Percentiles rank a stretch among this genome's conserved stretches.
Evolutionary conservation across 176 grass and related monocot genomes (phyloP).

Genomic region (Cenchrus americanus): DNA sequence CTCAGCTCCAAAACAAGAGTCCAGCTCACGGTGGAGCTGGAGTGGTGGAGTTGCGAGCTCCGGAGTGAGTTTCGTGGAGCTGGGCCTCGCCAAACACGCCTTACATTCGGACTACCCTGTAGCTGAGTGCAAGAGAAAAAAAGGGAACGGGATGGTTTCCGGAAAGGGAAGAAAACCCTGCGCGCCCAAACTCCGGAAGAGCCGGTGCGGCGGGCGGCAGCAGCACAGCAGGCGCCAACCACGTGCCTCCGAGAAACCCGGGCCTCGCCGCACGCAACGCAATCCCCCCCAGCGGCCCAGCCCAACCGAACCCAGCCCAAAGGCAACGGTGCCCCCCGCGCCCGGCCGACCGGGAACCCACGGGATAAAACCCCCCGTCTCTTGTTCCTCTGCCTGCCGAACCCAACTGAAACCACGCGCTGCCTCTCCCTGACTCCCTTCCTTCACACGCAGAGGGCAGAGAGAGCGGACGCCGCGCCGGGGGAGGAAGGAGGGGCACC

Average conservation of each 20-base stretch:
- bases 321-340: not conserved
- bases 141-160: too few relatives aligned
- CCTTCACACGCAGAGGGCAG: not conserved
- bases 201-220: not conserved
- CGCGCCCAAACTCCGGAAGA: not conserved
- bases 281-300: not conserved
- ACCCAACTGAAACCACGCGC: not conserved
- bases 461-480: not conserved
- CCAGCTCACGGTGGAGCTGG: too few relatives aligned
- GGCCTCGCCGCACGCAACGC: not conserved
- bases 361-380: not conserved
- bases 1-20: too few relatives aligned
- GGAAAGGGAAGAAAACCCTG: too few relatives aligned
- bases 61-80: too few relatives aligned
- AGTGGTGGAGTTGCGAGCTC: too few relatives aligned
- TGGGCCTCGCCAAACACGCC: too few relatives aligned
- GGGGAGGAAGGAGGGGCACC: not conserved
- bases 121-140: too few relatives aligned
- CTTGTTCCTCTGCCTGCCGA: not conserved
- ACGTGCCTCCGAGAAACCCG: constrained; percentile 6
- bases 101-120: too few relatives aligned
- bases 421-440: not conserved
- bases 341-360: not conserved
- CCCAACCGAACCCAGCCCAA: not conserved
- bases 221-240: not conserved